phyloP scores from a whole-genome alignment of 805 yeast species.

The Wickerhamomyces queroliae region DNA sequence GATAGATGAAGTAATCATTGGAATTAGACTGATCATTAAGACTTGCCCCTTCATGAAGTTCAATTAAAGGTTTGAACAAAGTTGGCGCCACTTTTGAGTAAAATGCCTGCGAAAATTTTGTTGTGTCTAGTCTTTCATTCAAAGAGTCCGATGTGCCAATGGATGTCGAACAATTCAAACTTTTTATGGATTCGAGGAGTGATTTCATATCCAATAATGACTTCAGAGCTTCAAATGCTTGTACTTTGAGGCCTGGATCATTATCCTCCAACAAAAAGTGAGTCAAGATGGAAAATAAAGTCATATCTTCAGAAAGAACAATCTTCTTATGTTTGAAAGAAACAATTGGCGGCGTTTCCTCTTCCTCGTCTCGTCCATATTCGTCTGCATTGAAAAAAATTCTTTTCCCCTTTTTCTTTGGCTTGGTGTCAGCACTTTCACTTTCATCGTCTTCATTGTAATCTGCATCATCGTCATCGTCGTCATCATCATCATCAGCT shows the following conservation, averaged over 20 bases:
- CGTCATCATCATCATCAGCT: constrained; percentile 1
- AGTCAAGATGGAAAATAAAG: constrained; percentile 48
- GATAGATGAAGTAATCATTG: constrained; percentile 42
- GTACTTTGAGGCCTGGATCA: constrained; percentile 70
- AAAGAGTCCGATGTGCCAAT: constrained; percentile 17
- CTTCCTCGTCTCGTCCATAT: constrained; percentile 21
- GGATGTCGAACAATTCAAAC: not conserved
- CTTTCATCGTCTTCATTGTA: constrained; percentile 5
- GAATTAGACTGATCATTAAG: constrained; percentile 19
- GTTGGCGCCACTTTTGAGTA: constrained; percentile 57
- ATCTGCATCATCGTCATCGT: constrained; percentile 7
- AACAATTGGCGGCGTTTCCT: not conserved
- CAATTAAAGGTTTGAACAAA: constrained; percentile 44
- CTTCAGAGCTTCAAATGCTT: constrained; percentile 78
- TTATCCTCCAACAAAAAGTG: constrained; percentile 56
- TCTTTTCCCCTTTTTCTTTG: constrained; percentile 6
- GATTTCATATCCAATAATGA: constrained; percentile 51
- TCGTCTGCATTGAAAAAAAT: constrained; percentile 4
- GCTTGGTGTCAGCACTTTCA: constrained; percentile 7
- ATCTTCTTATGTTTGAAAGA: constrained; percentile 3
- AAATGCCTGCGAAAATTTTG: constrained; percentile 49
- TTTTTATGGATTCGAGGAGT: constrained; percentile 22
- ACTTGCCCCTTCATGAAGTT: constrained; percentile 15
- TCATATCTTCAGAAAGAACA: constrained; percentile 47
- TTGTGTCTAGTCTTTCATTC: constrained; percentile 26